Evolutionary conservation across 208 protist genomes (phyloP).

Genomic region (Porcisia deanei): DNA sequence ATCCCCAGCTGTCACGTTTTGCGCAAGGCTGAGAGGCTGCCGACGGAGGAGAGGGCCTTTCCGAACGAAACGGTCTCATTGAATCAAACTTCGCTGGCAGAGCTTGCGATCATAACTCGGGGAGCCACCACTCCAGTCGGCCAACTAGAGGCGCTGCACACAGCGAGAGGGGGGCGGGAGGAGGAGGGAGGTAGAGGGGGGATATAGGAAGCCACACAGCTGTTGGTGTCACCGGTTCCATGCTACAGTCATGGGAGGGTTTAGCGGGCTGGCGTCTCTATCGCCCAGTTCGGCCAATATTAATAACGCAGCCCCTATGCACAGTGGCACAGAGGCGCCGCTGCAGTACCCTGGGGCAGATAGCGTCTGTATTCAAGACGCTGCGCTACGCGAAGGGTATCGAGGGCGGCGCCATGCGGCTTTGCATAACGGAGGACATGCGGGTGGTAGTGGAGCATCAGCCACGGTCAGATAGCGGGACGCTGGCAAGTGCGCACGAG

Average conservation of each 20-base stretch:
- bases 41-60: background rate
- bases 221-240: background rate
- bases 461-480: background rate
- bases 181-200: background rate
- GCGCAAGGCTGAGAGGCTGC: too few species aligned
- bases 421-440: constrained; percentile 31
- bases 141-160: too few species aligned
- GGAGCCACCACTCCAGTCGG: background rate
- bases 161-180: too few species aligned
- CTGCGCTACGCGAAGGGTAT: constrained; percentile 10
- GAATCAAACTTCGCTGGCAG: background rate
- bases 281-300: background rate
- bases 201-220: background rate
- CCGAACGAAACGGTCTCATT: background rate
- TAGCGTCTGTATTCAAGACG: constrained; percentile 1
- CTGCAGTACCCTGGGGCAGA: constrained; percentile 24
- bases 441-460: constrained; percentile 19
- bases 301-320: background rate
- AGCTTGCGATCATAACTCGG: background rate
- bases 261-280: background rate
- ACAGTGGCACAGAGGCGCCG: constrained; percentile 1
- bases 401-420: constrained; percentile 4
- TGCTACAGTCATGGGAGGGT: background rate
- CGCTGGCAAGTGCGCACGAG: background rate
- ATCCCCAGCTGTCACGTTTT: too few species aligned